Evolutionary conservation across 1,284 basidiomycete genomes (phyloP), one percentile per base, ranked within the genome.

Genomic region (Boletus semigastroideus): DNA sequence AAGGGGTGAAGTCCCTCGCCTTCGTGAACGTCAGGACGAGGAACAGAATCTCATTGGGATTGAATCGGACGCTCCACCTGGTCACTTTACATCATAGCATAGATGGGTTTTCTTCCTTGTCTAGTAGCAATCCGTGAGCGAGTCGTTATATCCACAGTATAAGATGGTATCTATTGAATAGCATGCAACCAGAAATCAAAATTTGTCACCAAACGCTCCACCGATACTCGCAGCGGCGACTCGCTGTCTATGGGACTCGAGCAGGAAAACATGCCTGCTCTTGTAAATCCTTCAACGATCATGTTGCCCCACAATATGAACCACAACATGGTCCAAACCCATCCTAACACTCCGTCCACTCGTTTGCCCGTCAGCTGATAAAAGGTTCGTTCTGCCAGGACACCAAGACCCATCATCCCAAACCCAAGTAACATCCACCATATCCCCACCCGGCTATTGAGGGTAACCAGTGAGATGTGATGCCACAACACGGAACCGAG

Each of bases 401-500:
- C 59, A 1, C 79, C 83, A 0, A 78, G 60, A 1, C 74, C 81
- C 68, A 78, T 82, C 59, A 82, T 67, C 28, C 83, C 53, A 61
- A 86, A 87, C 56, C 77, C 83, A 5, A 78, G 74, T 0, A 70
- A 65, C 34, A 82, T 71, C 17, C 66, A 57, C 39, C 61, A 57
- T 20, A 75, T 69, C 19, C 83, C 80, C 0, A 69, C 67, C 8
- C 76, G 78, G 11, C 67, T 66, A 2, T 78, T 75, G 71, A 83
- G 75, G 1, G 78, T 76, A 73, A 79, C 77, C 41, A 82, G 54
- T 12, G 75, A 76, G 22, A 76, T 52, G 55, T 80, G 69, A 55
- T 87, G 84, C 27, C 83, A 58, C 0, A 81, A 40, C 2, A 74
- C 83, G 0, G 84, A 86, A 8, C 76, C 61, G 3, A 79, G 53